phyloP scores from a whole-genome alignment of 2,329 filamentous ascomycete genomes.

The Fusarium annulatum region DNA sequence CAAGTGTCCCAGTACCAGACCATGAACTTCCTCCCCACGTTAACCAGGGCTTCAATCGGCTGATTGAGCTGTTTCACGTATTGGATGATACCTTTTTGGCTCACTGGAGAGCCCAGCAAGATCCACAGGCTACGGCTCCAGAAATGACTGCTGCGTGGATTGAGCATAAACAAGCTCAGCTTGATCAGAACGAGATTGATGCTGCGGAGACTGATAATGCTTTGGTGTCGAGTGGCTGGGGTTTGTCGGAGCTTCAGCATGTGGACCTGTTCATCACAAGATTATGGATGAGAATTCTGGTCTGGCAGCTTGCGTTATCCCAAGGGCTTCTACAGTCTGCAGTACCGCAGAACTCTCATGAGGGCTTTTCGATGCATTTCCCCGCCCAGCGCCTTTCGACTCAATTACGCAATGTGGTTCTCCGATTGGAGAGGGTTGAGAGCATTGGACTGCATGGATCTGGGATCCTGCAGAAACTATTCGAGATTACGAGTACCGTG shows the following conservation, averaged over 20 bases:
- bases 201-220: slow-evolving; percentile 44
- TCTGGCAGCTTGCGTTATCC: slow-evolving; percentile 56
- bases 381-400: slow-evolving; percentile 52
- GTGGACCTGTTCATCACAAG: slow-evolving; percentile 55
- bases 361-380: slow-evolving; percentile 54
- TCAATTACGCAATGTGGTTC: slow-evolving; percentile 53
- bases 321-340: slow-evolving; percentile 52
- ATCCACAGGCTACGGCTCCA: slow-evolving; percentile 11
- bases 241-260: slow-evolving; percentile 53
- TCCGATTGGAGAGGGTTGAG: slow-evolving; percentile 49
- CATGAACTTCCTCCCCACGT: slow-evolving; percentile 48
- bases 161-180: slow-evolving; percentile 54
- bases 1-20: slow-evolving; percentile 46
- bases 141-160: slow-evolving; percentile 53
- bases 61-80: slow-evolving; percentile 52
- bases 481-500: slow-evolving; percentile 69
- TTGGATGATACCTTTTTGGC: slow-evolving; percentile 53
- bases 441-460: slow-evolving; percentile 66
- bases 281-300: slow-evolving; percentile 55
- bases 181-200: slow-evolving; percentile 53
- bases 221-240: slow-evolving; percentile 40
- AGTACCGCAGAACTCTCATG: slow-evolving; percentile 47
- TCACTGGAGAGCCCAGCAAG: slow-evolving; percentile 51
- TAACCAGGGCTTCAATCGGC: slow-evolving; percentile 51
- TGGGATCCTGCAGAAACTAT: slow-evolving; percentile 68